These are phyloP conservation scores for Zea luxurians DNA, from an alignment of 176 grass and related monocot genomes.

Conservation along the genomic window DNA sequence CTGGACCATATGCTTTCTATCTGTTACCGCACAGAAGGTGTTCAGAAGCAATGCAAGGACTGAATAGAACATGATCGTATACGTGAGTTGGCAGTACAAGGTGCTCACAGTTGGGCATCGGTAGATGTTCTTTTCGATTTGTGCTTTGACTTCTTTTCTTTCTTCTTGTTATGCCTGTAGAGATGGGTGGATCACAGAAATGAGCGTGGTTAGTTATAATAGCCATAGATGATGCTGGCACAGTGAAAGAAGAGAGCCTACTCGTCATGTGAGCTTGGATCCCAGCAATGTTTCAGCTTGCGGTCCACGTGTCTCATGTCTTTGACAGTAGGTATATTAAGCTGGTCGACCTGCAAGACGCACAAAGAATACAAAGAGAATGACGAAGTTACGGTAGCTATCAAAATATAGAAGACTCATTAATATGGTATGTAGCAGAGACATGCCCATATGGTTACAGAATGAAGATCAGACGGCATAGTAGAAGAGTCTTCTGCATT, in stretches of 20 bases:
- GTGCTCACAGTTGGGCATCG: conserved; percentile 53
- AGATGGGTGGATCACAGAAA: not conserved
- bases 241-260: conserved; percentile 31
- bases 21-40: conserved; percentile 9
- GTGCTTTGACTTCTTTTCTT: conserved; percentile 76
- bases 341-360: conserved; percentile 48
- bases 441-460: not conserved
- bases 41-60: conserved; percentile 31
- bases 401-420: not conserved
- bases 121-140: conserved; percentile 66
- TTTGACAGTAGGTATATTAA: conserved; percentile 54
- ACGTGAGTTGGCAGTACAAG: not conserved
- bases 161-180: conserved; percentile 68
- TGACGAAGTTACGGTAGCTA: not conserved
- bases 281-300: conserved; percentile 73
- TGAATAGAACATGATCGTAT: not conserved
- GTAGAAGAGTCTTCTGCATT: not conserved
- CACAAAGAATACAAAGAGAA: conserved; percentile 18
- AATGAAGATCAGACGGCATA: conserved; percentile 1
- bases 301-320: conserved; percentile 72
- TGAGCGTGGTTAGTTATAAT: not conserved
- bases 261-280: conserved; percentile 71
- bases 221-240: not conserved
- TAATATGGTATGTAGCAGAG: not conserved
- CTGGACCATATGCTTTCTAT: conserved; percentile 22